Base-by-base conservation (phyloP, 805 yeast genomes). In the Yarrowia bubula region DNA sequence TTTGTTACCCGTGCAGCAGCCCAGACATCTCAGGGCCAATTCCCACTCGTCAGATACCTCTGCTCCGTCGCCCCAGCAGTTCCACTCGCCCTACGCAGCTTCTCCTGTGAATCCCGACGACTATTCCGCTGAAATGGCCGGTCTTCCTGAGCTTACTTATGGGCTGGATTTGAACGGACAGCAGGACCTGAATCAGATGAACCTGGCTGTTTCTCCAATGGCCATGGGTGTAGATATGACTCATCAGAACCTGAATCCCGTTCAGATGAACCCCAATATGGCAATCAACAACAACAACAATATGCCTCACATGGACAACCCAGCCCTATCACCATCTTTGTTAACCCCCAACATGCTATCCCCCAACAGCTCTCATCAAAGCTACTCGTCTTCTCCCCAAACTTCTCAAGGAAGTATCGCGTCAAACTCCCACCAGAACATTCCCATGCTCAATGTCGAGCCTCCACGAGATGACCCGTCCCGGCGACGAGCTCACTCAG, bases 61-160 rank as follows among this genome's bases (percentile, higher is more conserved):
- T 3, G 64, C 51, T 8, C 51, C 64, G 8, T 43, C 51, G 9
- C 51, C 64, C 4, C 50, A 41, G 63, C 62, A 57, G 50, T 58
- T 33, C 15, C 51, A 43, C 13, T 58, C 64, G 0, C 64, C 64
- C 3, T 58, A 58, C 43, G 51, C 51, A 14, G 50, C 64, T 2
- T 58, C 64, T 17, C 64, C 64, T n/a, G 51, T 58, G 4, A 58
- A 43, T 22, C 51, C 64, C 9, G 64, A 58, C 41, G 64, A 58
- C 18, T 44, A 58, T 33, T 31, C 64, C 10, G 39, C 43, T 14
- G 64, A 58, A 37, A 58, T 58, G 64, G 51, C 51, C 8, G 64
- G 64, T 14, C 35, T 58, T 15, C 41, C 51, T 35, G 64, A 58
- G 18, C 43, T 58, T 7, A 58, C 64, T 3, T 44, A 18, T 22